Percentiles rank a stretch among this genome's conserved stretches.
Conservation (phyloP, 768 basidiomycete species). For the Coprinopsis sp. region DNA sequence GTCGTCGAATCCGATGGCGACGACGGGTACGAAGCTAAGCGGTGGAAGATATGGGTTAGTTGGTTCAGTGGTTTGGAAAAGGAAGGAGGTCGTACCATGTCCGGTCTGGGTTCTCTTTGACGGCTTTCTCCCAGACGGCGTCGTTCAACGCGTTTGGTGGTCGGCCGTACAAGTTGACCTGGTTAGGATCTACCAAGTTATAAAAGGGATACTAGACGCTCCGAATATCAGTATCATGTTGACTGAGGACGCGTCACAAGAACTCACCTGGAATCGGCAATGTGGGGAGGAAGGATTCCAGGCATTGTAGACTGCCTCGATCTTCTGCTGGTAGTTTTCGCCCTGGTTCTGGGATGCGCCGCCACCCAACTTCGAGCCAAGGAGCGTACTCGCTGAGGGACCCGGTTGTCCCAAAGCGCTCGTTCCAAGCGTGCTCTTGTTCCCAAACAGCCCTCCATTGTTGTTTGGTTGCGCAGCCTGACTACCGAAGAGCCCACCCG, state of each 20-base stretch:
- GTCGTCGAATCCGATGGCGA: slow-evolving; percentile 80
- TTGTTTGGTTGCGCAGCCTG: slow-evolving; percentile 22
- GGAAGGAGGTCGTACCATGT: slow-evolving; percentile 48
- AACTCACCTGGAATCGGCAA: slow-evolving; percentile 75
- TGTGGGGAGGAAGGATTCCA: slow-evolving; percentile 67
- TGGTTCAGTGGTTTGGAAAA: neutral
- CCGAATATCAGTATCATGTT: neutral
- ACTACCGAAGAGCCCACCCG: slow-evolving; percentile 26
- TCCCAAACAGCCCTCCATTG: slow-evolving; percentile 14
- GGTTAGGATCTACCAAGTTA: slow-evolving; percentile 70
- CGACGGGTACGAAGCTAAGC: slow-evolving; percentile 67
- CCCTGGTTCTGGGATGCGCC: slow-evolving; percentile 40
- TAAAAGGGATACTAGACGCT: slow-evolving; percentile 69
- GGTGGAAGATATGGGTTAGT: slow-evolving; percentile 1
- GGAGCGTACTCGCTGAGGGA: slow-evolving; percentile 22
- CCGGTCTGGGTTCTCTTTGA: slow-evolving; percentile 77
- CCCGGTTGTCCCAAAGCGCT: slow-evolving; percentile 26
- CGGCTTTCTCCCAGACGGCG: slow-evolving; percentile 71
- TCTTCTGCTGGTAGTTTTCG: slow-evolving; percentile 43
- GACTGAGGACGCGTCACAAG: neutral
- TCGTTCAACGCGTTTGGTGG: slow-evolving; percentile 72
- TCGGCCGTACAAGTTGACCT: slow-evolving; percentile 62
- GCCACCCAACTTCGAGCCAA: slow-evolving; percentile 34
- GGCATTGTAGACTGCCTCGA: slow-evolving; percentile 60
- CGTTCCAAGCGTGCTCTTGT: slow-evolving; percentile 19